Evolutionary conservation across 345 rosid species (phyloP), one percentile per base, ranked within the genome.

Genomic region (Syzygium jambos): DNA sequence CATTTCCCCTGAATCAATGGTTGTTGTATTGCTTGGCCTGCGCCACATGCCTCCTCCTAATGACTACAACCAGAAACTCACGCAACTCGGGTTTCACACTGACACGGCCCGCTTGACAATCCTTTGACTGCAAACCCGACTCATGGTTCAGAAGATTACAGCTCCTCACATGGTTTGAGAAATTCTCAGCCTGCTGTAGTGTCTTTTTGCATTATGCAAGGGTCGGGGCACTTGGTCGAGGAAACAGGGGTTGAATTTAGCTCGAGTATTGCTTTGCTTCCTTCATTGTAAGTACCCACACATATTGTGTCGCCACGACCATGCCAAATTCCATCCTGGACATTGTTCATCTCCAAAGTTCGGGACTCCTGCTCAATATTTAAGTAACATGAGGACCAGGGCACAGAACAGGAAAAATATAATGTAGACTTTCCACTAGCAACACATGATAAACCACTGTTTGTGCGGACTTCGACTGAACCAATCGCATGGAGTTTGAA

Each of bases 321-420:
- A 87, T 96, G 99, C 99, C 99, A 97, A 25, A 90, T 94, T 59
- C 98, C 97, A 19, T 95, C 98, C 85, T 95, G 98, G 78, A 97
- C 98, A 88, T 97, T 97, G 93, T 97, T 97, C 93, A 97, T 97
- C 93, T 96, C 99, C 90, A 97, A 84, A 9, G 99, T 97, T 91
- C 97, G 93, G 15, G 98, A 93, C 87, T 96, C 98, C 99, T 97
- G 92, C 89, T 73, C 80, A 73, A 34, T 34, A 27, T 25, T 23
- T 29, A 57, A 57, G 63, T 57, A 4, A 57, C 12, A 57, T 57
- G 63, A 57, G 63, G 11, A 57, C 63, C 63, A 57, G 63, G 80
- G 25, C 46, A 10, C 49, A 34, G 49, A 73, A 38, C 80, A 73
- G 80, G 46, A 5, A 73, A 65, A 63, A 34, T 30, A 19, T 34